These are phyloP conservation scores for Plasmodium billcollinsi DNA, from an alignment of 169 alveolate genomes.

Conservation along the genomic window DNA sequence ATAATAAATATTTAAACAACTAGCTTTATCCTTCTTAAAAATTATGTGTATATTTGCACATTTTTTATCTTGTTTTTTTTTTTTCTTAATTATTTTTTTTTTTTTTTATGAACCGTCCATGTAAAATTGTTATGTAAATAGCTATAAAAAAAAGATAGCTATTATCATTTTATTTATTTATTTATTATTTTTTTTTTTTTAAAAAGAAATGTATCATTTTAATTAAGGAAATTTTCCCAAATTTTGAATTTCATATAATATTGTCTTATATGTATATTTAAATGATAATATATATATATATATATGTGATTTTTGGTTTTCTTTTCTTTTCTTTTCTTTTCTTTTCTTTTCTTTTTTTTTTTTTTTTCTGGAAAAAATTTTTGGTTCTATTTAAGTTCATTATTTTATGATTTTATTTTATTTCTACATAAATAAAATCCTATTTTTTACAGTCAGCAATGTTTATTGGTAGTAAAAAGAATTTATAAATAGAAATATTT, in stretches of 20 bases:
- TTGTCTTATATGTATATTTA: neutral
- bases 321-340: neutral
- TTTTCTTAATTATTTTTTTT: no score
- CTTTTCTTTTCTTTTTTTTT: neutral
- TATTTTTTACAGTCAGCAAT: no score
- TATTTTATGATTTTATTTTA: no score
- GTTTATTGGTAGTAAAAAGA: no score
- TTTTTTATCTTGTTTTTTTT: neutral
- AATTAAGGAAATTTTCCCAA: no score
- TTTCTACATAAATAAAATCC: no score
- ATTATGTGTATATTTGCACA: neutral
- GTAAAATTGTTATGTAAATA: constrained; percentile 22
- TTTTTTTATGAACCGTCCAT: constrained; percentile 49
- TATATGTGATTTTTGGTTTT: neutral
- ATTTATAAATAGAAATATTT: no score
- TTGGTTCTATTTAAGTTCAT: neutral
- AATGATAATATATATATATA: neutral
- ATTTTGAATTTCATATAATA: no score
- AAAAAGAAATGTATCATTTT: neutral
- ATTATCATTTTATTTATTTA: neutral
- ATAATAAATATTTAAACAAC: no score
- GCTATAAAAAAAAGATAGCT: constrained; percentile 9
- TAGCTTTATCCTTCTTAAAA: no score
- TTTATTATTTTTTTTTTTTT: constrained; percentile 8
- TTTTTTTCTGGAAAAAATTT: neutral